Conservation (phyloP, 768 basidiomycete species). For the Calocera cornea region DNA sequence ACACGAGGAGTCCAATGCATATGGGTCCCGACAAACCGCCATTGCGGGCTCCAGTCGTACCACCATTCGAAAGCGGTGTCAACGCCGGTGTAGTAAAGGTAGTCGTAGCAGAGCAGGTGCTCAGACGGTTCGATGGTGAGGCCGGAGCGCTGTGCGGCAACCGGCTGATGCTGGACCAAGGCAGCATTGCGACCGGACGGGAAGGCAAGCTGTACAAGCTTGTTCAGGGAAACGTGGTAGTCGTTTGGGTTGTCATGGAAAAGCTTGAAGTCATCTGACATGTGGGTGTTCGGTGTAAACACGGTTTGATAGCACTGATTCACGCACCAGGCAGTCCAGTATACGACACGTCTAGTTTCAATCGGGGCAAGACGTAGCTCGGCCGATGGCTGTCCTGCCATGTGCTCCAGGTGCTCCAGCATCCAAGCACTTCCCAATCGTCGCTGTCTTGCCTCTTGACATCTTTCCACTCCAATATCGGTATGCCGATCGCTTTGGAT, state of each 20-base stretch:
- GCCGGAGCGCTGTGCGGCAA: neutral
- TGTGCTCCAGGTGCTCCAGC: constrained; percentile 31
- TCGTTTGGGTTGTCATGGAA: neutral
- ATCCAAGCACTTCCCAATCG: constrained; percentile 23
- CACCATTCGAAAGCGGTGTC: constrained; percentile 13
- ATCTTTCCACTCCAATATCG: constrained; percentile 51
- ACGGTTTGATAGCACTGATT: neutral
- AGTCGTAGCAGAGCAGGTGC: constrained; percentile 16
- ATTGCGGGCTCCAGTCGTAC: constrained; percentile 13
- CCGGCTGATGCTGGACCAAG: constrained; percentile 15
- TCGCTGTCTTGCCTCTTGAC: constrained; percentile 33
- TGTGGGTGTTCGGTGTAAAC: neutral
- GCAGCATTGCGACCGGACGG: constrained; percentile 9
- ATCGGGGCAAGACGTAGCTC: neutral
- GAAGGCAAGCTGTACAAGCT: constrained; percentile 14
- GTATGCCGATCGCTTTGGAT: constrained; percentile 30
- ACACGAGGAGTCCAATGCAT: constrained; percentile 10
- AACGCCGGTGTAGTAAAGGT: constrained; percentile 10
- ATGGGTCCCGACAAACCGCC: constrained; percentile 15
- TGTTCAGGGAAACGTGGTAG: constrained; percentile 11
- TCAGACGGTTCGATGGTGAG: constrained; percentile 11
- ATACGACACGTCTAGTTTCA: neutral
- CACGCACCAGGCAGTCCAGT: neutral
- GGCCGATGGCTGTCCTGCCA: neutral
- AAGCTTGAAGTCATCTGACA: neutral